Base-by-base conservation (phyloP, 805 yeast species). In the Lipomyces chichibuensis region DNA sequence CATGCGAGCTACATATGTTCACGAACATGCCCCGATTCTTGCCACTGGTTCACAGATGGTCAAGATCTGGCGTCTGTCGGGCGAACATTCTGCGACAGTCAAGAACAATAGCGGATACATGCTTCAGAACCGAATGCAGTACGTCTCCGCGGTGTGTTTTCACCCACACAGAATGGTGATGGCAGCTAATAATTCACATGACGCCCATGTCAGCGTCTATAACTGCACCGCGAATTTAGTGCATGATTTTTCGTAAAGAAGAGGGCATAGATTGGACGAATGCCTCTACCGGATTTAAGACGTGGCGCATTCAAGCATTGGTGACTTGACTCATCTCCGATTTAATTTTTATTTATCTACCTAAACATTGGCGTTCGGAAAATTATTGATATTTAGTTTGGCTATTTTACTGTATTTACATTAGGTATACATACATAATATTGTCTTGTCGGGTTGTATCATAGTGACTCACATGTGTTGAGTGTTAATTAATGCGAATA, bases 141-240 rank as follows among this genome's bases (percentile, higher is more conserved):
- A 88, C 71, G 82, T 93, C 55, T 86, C 92, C 1, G 82, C 88
- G 2, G 76, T 92, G 70, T 82, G 88, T 0, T 85, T 95, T 74
- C 99, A 95, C 76, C 99, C 99, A 1, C 99, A 95, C 76, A 82
- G 94, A 70, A 91, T 95, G 97, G 86, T 91, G 85, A 75, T 95
- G 75, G 98, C 97, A 0, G 90, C 92, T 0, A 88, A 89, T 72
- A 90, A 90, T 75, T 84, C 87, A 62, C 96, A 91, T 74, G 95
- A 89, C 75, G 83, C 92, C 1, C 85, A 84, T 71, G 87, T 92
- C 55, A 84, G 85, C 71, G 79, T 92, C 33, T 89, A 88, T 73
- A 81, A 81, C 56, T 68, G 72, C 55, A 51, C 64, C 11, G 51
- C 66, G 23, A 63, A 66, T 57, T 56, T 66, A 52, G 66, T 66